Conservation (phyloP, 2,329 filamentous ascomycete species). For the Monilinia vaccinii-corymbosi region DNA sequence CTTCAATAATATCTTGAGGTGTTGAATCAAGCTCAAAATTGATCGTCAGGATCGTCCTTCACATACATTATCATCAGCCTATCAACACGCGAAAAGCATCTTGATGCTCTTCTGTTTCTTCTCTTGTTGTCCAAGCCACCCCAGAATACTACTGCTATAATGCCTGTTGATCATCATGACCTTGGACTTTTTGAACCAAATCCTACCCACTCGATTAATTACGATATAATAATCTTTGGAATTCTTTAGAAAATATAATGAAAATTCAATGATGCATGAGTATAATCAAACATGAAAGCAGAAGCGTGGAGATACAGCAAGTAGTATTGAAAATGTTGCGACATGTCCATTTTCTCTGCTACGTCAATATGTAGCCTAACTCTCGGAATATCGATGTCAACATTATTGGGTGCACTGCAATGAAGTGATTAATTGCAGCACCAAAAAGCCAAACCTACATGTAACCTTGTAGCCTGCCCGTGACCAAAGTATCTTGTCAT, state of each 20-base stretch:
- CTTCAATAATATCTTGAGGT: background rate
- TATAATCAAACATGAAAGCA: background rate
- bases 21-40: conserved; percentile 9
- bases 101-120: background rate
- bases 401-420: background rate
- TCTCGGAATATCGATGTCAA: background rate
- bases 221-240: background rate
- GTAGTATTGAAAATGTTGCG: background rate
- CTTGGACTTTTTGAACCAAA: background rate
- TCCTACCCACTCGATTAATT: background rate
- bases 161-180: background rate
- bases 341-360: background rate
- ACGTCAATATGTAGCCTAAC: background rate
- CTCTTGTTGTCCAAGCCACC: background rate
- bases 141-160: background rate
- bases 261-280: background rate
- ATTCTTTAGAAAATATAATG: background rate
- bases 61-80: background rate
- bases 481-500: no score
- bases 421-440: background rate
- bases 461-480: background rate
- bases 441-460: background rate
- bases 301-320: background rate
- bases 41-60: conserved; percentile 1
- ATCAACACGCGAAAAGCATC: background rate